Percentiles rank a stretch among this genome's conserved stretches.
Conservation (phyloP, 2,329 filamentous ascomycete genomes). For the Chrysosporium keratinophilum region DNA sequence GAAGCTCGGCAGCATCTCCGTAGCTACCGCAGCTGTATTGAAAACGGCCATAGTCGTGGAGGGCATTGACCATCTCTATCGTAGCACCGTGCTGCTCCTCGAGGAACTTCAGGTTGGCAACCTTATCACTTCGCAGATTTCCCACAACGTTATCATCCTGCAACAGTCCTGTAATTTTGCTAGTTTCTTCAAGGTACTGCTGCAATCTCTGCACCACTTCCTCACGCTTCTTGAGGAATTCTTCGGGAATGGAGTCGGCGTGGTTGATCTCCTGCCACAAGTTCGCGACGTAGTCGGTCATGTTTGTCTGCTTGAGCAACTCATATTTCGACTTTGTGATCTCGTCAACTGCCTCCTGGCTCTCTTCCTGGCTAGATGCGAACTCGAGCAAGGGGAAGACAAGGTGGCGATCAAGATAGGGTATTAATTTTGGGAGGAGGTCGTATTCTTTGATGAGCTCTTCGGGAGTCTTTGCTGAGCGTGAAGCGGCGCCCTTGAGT, state of each 20-base stretch:
- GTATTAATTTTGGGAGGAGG: conserved; percentile 79
- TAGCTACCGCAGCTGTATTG: conserved; percentile 98
- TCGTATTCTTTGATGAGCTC: conserved; percentile 62
- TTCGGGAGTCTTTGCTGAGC: conserved; percentile 32
- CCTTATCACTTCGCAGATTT: conserved; percentile 90
- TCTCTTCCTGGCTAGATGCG: conserved; percentile 67
- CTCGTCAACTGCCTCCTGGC: conserved; percentile 51
- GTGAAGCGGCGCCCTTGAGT: conserved; percentile 40
- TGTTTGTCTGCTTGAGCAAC: conserved; percentile 93
- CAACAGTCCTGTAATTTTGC: conserved; percentile 77
- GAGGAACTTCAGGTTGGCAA: conserved; percentile 94
- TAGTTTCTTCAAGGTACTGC: conserved; percentile 74
- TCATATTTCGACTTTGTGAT: conserved; percentile 82
- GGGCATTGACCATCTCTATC: conserved; percentile 85
- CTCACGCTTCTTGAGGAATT: conserved; percentile 82
- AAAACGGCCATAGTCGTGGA: conserved; percentile 93
- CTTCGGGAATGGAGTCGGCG: conserved; percentile 64
- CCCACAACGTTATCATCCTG: conserved; percentile 81
- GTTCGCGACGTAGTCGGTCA: conserved; percentile 94
- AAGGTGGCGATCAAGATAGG: conserved; percentile 87
- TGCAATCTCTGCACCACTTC: conserved; percentile 75
- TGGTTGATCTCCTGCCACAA: conserved; percentile 83
- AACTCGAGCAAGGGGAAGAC: conserved; percentile 96
- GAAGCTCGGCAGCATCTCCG: conserved; percentile 73
- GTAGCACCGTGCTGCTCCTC: conserved; percentile 96